phyloP scores from a whole-genome alignment of 306 rosid genomes.

The Argentina anserina region DNA sequence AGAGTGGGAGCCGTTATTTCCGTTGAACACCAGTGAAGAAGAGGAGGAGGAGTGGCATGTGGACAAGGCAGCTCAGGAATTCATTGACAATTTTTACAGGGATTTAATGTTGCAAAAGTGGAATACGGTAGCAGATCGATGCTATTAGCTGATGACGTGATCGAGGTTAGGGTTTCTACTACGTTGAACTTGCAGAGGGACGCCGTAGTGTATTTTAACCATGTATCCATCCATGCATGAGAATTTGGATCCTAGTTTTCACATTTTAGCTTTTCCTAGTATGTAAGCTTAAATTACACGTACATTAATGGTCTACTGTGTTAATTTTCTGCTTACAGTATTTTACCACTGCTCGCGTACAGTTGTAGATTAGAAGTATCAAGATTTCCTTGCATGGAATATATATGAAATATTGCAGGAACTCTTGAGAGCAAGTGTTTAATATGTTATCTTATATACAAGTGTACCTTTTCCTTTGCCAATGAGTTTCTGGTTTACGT shows the following conservation, averaged over 20 bases:
- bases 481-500: not conserved
- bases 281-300: not conserved
- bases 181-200: not conserved
- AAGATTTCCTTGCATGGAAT: not conserved
- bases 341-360: not conserved
- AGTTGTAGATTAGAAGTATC: not conserved
- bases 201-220: not conserved
- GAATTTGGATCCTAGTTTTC: not conserved
- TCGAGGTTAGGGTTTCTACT: not conserved
- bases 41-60: constrained; percentile 20
- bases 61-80: constrained; percentile 39
- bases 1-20: constrained; percentile 17
- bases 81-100: constrained; percentile 34
- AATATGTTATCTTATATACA: not conserved
- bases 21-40: not conserved
- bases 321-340: not conserved
- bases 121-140: constrained; percentile 9
- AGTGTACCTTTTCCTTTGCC: not conserved
- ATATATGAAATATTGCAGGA: not conserved
- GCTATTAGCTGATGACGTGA: not conserved
- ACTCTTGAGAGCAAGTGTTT: not conserved
- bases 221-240: constrained; percentile 10
- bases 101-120: constrained; percentile 37
- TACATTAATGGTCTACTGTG: not conserved
- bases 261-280: not conserved